Base-by-base conservation (phyloP, 1,139 yeast species). In the Nakaseomyces delphensis region DNA sequence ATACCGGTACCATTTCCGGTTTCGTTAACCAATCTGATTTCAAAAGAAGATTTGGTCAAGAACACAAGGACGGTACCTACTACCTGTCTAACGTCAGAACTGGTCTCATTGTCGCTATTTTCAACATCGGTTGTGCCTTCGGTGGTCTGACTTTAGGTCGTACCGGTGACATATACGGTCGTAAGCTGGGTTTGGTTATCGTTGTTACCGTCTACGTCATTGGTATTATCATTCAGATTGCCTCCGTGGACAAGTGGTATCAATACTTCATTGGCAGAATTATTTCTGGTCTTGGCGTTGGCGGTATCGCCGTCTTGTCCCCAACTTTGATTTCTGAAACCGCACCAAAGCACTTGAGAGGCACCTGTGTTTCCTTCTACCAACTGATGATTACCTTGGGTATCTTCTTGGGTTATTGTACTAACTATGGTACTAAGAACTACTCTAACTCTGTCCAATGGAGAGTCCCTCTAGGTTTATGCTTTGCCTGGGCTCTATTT, bases 1-100 rank as follows among this genome's bases (percentile, higher is more conserved):
- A 79, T 63, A 79, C 85, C 18, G 85, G 85, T 64, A 77, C 84
- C 54, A 79, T 79, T 57, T 74, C 81, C 23, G 91, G 91, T 56
- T 77, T 81, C 52, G 71, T 81, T 59, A 79, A 79, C 57, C 42
- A 39, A 27, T 25, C 72, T 4, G 76, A 76, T 52, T 84, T 78
- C 57, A 66, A 63, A 44, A 56, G 56, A 30, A 67, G 73, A 49
- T 73, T 72, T 57, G 77, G 76, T 53, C 73, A 81, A 20, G 71
- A 74, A 48, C 62, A 76, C 44, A 19, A 51, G n/a, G 47, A 53
- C 3, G 69, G 71, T 40, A 58, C 47, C 8, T 51, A 54, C 39
- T 64, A 65, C 49, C 62, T 76, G 43, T 66, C 74, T 21, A 69
- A 78, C 18, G 68, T 69, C 21, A 76, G 80, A 65, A 65, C 66